Base-by-base conservation (phyloP, 129 eudicot species). In the Flaveria ramosissima region DNA sequence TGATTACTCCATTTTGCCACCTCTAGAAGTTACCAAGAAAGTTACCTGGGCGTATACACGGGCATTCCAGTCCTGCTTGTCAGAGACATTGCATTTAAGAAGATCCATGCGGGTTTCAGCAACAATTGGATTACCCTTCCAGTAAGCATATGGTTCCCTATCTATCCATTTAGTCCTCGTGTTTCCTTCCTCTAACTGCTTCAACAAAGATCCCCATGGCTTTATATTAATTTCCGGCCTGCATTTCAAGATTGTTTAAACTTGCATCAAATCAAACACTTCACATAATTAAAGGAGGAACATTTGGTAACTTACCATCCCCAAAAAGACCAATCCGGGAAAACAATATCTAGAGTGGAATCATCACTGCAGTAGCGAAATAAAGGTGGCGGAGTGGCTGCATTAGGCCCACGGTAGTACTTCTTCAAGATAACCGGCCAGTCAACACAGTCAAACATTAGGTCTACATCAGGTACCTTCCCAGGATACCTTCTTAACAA, bases 251-350 rank as follows among this genome's bases (percentile, higher is more conserved):
- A 21, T 23, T 42, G 12, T 30, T 43, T 45, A 56, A 46, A 57
- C 14, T 76, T 50, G 73, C 52, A 65, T 76, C 43, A 19, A 14
- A 76, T 64, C 66, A 19, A 48, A 64, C 27, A 39, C 16, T 56
- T 36, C 13, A 14, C n/a, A 1, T 2, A 72, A 47, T 3, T 6
- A 78, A 71, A 62, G 10, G 3, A 23, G 3, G 32, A 45, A 24
- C 17, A 39, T 17, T 56, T 45, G 42, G 27, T 26, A 51, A 55
- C 84, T 50, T 85, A 88, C 93, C 93, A 88, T 6, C 92, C 92
- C 89, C 92, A 88, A 45, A 85, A 88, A 11, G 92, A 88, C 92
- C 92, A 87, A 74, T 85, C 89, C 1, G 89, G 92, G 45, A 88
- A 88, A 20, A 70, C 83, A 66, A 88, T 78, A 60, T 88, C 92